Percentiles rank a stretch among this genome's conserved stretches.
phyloP scores from a whole-genome alignment of 1,284 basidiomycete species.

The Ganoderma lucidum region DNA sequence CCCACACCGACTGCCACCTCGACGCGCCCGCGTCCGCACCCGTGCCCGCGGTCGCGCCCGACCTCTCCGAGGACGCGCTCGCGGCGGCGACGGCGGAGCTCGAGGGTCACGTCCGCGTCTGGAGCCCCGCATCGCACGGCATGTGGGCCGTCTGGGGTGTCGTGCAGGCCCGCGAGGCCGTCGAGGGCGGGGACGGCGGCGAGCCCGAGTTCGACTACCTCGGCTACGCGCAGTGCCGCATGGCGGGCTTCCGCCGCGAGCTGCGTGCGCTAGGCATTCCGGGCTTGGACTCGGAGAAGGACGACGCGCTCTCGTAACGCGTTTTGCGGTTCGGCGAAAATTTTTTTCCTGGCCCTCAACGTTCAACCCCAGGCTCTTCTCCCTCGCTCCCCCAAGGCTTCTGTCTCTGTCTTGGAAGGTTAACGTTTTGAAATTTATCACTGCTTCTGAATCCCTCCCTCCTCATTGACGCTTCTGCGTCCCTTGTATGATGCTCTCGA shows the following conservation, averaged over 20 bases:
- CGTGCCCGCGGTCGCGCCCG: constrained; percentile 33
- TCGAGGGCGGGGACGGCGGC: constrained; percentile 62
- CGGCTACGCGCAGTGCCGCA: constrained; percentile 71
- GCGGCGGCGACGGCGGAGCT: constrained; percentile 56
- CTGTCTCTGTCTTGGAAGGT: not conserved
- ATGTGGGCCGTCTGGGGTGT: constrained; percentile 95
- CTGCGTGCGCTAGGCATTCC: constrained; percentile 57
- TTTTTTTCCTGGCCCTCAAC: not conserved
- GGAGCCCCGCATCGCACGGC: constrained; percentile 89
- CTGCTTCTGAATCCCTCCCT: too few species aligned
- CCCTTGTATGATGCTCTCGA: not conserved
- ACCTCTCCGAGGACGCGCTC: constrained; percentile 40
- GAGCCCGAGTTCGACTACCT: constrained; percentile 84
- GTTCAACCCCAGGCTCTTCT: not conserved
- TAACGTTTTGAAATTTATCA: not conserved
- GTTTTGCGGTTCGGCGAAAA: not conserved
- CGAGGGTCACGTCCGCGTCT: constrained; percentile 81
- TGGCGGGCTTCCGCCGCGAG: constrained; percentile 68
- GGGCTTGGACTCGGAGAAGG: constrained; percentile 1
- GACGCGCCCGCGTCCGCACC: constrained; percentile 27
- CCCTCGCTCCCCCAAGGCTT: not conserved
- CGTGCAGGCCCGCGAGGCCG: constrained; percentile 86
- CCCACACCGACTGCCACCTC: constrained; percentile 45
- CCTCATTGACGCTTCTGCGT: not conserved
- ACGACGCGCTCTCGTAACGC: constrained; percentile 20